A percentile compares a stretch with the other conserved stretches of the same genome.
Evolutionary conservation across 805 yeast genomes (phyloP).

Genomic region (Barnettozyma siamensis): DNA sequence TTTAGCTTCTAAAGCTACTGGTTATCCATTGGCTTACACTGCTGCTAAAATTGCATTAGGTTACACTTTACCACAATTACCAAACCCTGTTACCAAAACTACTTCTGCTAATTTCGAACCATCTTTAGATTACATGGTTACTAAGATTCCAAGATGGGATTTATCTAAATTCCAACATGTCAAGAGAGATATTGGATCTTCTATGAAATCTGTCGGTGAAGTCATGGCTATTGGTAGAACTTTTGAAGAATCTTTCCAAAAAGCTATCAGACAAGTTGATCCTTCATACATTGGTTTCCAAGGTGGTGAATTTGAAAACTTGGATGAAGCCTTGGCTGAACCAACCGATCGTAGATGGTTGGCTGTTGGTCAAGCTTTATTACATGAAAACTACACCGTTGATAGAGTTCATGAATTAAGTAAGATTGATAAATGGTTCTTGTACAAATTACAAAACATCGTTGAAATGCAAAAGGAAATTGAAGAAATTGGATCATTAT

Average conservation of each 20-base stretch:
- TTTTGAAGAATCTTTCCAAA: slow-evolving; percentile 96
- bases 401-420: slow-evolving; percentile 88
- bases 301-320: slow-evolving; percentile 72
- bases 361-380: slow-evolving; percentile 95
- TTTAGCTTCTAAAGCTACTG: slow-evolving; percentile 96
- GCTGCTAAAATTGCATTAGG: slow-evolving; percentile 97
- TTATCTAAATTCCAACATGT: slow-evolving; percentile 92
- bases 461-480: slow-evolving; percentile 77
- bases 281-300: slow-evolving; percentile 89
- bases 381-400: slow-evolving; percentile 86
- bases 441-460: slow-evolving; percentile 87
- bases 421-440: slow-evolving; percentile 94
- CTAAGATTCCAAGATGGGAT: slow-evolving; percentile 99
- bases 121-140: slow-evolving; percentile 91
- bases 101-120: slow-evolving; percentile 98
- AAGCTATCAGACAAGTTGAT: slow-evolving; percentile 94
- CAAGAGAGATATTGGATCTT: slow-evolving; percentile 85
- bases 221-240: slow-evolving; percentile 99
- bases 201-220: slow-evolving; percentile 99
- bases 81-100: slow-evolving; percentile 93
- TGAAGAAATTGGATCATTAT: slow-evolving; percentile 55
- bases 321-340: slow-evolving; percentile 70
- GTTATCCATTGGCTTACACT: slow-evolving; percentile 96
- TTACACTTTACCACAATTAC: slow-evolving; percentile 89
- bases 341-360: slow-evolving; percentile 97